A percentile compares a stretch with the other conserved stretches of the same genome.
Conservation (phyloP, 768 basidiomycete species). For the Boletus eberwhitei region DNA sequence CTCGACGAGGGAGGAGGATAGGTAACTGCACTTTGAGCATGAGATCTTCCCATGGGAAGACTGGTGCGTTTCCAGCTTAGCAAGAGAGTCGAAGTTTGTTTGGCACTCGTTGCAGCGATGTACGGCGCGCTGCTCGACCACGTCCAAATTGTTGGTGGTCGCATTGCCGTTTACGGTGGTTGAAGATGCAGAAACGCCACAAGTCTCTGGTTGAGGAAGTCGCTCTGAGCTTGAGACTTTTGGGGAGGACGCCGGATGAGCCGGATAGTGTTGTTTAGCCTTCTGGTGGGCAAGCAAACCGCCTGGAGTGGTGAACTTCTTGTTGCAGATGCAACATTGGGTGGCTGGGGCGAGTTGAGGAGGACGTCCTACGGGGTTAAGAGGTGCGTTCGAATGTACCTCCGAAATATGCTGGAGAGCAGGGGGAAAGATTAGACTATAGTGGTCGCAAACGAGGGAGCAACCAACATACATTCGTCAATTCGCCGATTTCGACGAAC, state of each 20-base stretch:
- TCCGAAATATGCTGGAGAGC: conserved; percentile 21
- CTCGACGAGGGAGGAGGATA: conserved; percentile 22
- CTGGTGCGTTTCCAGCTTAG: conserved; percentile 20
- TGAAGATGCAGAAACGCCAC: neutral
- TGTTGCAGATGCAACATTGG: conserved; percentile 26
- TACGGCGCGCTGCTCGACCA: neutral
- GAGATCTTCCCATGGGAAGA: conserved; percentile 18
- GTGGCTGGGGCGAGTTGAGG: conserved; percentile 8
- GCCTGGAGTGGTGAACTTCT: conserved; percentile 18
- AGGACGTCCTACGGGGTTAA: neutral
- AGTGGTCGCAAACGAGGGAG: neutral
- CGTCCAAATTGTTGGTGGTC: neutral
- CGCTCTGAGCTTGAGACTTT: neutral
- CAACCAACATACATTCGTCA: conserved; percentile 16
- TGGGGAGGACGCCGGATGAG: conserved; percentile 4
- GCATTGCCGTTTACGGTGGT: neutral
- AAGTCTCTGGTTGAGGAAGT: conserved; percentile 5
- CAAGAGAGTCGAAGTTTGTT: conserved; percentile 12
- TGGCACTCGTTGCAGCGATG: conserved; percentile 23
- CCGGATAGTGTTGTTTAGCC: conserved; percentile 21
- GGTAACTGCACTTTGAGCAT: conserved; percentile 25
- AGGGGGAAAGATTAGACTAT: conserved; percentile 5
- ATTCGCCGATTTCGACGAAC: conserved; percentile 17
- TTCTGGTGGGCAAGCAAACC: conserved; percentile 21
- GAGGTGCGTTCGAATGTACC: conserved; percentile 12